These are phyloP conservation scores for Ascobolus immersus DNA, from an alignment of 495 filamentous ascomycete genomes.

Conservation along the genomic window DNA sequence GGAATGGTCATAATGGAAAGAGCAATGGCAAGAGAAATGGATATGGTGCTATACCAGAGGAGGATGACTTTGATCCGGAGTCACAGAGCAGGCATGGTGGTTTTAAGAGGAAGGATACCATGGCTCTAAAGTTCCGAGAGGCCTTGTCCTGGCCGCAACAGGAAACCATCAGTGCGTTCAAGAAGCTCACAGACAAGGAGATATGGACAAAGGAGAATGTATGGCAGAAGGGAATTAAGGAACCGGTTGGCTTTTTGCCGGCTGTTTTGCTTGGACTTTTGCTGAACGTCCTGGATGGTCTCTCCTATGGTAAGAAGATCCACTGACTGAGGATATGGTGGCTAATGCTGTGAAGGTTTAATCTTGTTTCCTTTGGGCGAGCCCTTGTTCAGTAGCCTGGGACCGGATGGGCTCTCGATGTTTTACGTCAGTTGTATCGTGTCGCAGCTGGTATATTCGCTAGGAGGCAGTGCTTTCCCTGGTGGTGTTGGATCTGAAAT, in stretches of 20 bases:
- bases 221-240: conserved; percentile 35
- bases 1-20: too few relatives aligned
- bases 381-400: conserved; percentile 55
- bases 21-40: conserved; percentile 12
- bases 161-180: conserved; percentile 10
- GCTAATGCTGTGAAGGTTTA: conserved; percentile 31
- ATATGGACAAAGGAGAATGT: conserved; percentile 41
- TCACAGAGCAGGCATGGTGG: conserved; percentile 8
- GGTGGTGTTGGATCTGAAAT: conserved; percentile 92
- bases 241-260: conserved; percentile 45
- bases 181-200: conserved; percentile 29
- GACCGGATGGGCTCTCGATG: conserved; percentile 85
- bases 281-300: conserved; percentile 74
- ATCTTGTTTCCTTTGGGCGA: conserved; percentile 82
- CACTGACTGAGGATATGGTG: not conserved
- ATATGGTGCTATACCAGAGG: conserved; percentile 7
- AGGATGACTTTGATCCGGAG: conserved; percentile 14
- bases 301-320: conserved; percentile 53
- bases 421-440: conserved; percentile 96
- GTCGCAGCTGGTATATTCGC: conserved; percentile 76
- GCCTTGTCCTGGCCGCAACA: conserved; percentile 12
- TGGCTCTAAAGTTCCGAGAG: conserved; percentile 2
- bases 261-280: conserved; percentile 71
- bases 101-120: conserved; percentile 8
- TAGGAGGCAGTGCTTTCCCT: conserved; percentile 59